Evolutionary conservation across 768 basidiomycete genomes (phyloP).

Genomic region (Neoboletus magnificus): DNA sequence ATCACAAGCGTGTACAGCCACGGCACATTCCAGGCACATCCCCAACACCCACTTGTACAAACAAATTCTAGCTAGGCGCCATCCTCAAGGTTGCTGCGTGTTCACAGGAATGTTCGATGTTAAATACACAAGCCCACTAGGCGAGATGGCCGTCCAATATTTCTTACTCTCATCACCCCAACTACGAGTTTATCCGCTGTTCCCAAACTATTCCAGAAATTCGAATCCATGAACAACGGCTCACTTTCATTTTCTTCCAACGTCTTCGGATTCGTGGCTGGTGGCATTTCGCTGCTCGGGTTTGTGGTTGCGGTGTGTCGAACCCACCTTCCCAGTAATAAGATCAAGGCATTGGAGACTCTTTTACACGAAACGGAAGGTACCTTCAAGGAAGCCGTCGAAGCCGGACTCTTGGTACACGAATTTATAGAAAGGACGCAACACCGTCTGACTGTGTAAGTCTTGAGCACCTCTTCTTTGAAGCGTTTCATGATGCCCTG

Average conservation of each 20-base stretch:
- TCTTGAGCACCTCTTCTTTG: not conserved
- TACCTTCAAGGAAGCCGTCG: not conserved
- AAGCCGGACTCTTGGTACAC: not conserved
- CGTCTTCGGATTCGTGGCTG: not conserved
- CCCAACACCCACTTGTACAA: not conserved
- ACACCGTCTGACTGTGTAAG: not conserved
- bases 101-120: not conserved
- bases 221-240: not conserved
- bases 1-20: too few relatives aligned
- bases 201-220: not conserved
- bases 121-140: not conserved
- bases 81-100: not conserved
- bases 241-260: not conserved
- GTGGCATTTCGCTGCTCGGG: not conserved
- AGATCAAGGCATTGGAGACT: not conserved
- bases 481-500: rapidly evolving
- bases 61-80: not conserved
- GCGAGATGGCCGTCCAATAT: not conserved
- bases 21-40: too few relatives aligned
- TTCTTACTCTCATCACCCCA: not conserved
- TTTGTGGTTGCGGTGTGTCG: not conserved
- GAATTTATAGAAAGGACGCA: not conserved
- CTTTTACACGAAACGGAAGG: not conserved
- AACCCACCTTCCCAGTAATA: not conserved
- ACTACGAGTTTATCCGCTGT: not conserved